phyloP scores from a whole-genome alignment of 2,329 filamentous ascomycete species.

The Beauveria sp. region DNA sequence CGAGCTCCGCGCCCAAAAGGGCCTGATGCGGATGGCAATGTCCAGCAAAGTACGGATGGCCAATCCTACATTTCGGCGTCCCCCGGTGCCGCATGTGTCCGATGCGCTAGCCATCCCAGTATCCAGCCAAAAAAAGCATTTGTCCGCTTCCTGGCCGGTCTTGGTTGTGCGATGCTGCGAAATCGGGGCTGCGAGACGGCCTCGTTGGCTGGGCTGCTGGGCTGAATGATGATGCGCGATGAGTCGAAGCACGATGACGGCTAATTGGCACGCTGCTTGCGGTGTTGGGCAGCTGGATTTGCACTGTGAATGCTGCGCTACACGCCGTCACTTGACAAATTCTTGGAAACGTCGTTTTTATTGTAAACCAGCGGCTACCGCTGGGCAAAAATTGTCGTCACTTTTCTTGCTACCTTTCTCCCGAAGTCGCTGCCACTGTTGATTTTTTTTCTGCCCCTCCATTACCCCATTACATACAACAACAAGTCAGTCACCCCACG shows the following conservation, averaged over 20 bases:
- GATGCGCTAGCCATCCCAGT: neutral
- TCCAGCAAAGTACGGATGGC: too few relatives aligned
- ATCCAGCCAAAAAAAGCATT: neutral
- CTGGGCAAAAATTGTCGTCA: neutral
- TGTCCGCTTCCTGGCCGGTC: neutral
- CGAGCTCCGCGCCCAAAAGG: too few relatives aligned
- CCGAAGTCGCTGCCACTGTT: neutral
- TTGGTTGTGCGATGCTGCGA: neutral
- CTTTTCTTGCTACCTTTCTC: slow-evolving; percentile 1
- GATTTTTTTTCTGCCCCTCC: slow-evolving; percentile 2
- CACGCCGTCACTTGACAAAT: neutral
- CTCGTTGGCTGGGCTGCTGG: neutral
- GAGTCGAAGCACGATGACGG: slow-evolving; percentile 4
- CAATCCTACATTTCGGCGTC: too few relatives aligned
- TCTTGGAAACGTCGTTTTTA: neutral
- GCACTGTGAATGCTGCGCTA: neutral
- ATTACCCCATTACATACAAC: slow-evolving; percentile 1
- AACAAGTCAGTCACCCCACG: neutral
- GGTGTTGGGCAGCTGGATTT: neutral
- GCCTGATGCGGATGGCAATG: too few relatives aligned
- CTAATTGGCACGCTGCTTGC: neutral
- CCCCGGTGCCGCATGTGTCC: too few relatives aligned
- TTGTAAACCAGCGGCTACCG: neutral
- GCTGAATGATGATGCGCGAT: slow-evolving; percentile 2
- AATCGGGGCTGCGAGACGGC: neutral